These are phyloP conservation scores for Xerocomus nothofagi DNA, from an alignment of 1,284 basidiomycete species.

Conservation along the genomic window DNA sequence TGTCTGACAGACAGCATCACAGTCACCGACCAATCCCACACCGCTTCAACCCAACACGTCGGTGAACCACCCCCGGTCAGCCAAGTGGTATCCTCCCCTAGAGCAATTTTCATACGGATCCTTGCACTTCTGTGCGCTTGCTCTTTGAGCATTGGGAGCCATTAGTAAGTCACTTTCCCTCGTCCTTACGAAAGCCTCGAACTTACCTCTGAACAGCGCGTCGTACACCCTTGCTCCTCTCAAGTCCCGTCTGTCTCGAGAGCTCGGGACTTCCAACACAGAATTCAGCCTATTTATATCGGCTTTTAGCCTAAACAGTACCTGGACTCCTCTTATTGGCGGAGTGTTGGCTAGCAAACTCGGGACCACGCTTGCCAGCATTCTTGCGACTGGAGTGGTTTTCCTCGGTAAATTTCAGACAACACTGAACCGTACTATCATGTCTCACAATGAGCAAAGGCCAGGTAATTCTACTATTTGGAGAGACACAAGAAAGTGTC, in stretches of 20 bases:
- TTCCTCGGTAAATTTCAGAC: conserved; percentile 49
- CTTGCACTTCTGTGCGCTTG: conserved; percentile 74
- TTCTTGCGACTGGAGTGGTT: conserved; percentile 70
- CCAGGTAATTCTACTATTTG: conserved; percentile 60
- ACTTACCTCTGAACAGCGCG: conserved; percentile 44
- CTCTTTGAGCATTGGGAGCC: conserved; percentile 70
- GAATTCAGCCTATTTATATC: conserved; percentile 77
- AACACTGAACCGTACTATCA: background rate
- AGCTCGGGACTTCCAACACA: conserved; percentile 73
- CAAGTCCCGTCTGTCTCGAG: conserved; percentile 68
- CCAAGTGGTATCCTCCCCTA: conserved; percentile 22
- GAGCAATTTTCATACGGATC: conserved; percentile 51
- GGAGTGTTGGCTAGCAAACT: conserved; percentile 66
- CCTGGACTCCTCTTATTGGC: conserved; percentile 78
- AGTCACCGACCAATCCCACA: background rate
- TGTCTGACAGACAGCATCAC: background rate
- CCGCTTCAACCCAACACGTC: background rate
- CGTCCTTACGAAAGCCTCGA: background rate
- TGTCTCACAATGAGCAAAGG: conserved; percentile 40
- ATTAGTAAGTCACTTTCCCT: conserved; percentile 54
- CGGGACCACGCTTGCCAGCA: conserved; percentile 67
- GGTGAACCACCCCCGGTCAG: background rate
- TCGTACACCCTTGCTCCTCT: conserved; percentile 73
- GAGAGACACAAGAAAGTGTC: conserved; percentile 58
- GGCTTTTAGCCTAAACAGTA: conserved; percentile 73